These are phyloP conservation scores for Malassezia sp. DNA, from an alignment of 1,284 basidiomycete species.

Conservation along the genomic window DNA sequence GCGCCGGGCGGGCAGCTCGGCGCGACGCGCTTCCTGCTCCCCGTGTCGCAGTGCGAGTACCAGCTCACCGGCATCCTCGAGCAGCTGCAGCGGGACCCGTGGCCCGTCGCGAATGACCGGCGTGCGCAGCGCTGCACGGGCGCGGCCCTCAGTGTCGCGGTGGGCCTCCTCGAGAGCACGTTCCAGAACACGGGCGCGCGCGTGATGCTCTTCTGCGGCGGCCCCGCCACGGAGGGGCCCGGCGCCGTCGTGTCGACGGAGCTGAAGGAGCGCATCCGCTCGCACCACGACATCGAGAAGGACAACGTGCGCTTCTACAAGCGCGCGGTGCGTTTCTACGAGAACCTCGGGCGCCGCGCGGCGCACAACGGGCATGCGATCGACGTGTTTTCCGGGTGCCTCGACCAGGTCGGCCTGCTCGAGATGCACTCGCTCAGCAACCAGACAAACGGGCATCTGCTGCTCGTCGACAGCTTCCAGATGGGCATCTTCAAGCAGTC, in stretches of 20 bases:
- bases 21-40: slow-evolving; percentile 84
- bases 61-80: slow-evolving; percentile 90
- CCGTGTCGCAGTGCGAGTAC: slow-evolving; percentile 87
- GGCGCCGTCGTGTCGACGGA: slow-evolving; percentile 94
- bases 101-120: slow-evolving; percentile 93
- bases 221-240: slow-evolving; percentile 91
- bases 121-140: slow-evolving; percentile 91
- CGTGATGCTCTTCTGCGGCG: slow-evolving; percentile 92
- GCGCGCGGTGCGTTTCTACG: slow-evolving; percentile 94
- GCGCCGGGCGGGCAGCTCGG: slow-evolving; percentile 57
- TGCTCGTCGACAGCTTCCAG: slow-evolving; percentile 91
- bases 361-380: slow-evolving; percentile 90
- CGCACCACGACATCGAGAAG: slow-evolving; percentile 96
- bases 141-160: slow-evolving; percentile 83
- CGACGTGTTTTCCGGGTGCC: slow-evolving; percentile 90
- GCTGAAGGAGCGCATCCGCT: slow-evolving; percentile 91
- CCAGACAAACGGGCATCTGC: slow-evolving; percentile 89
- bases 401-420: slow-evolving; percentile 92
- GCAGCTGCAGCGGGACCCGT: slow-evolving; percentile 77
- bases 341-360: slow-evolving; percentile 80
- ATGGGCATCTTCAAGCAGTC: slow-evolving; percentile 98
- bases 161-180: slow-evolving; percentile 86
- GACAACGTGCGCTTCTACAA: slow-evolving; percentile 97
- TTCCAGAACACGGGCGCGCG: slow-evolving; percentile 92
- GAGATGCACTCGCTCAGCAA: slow-evolving; percentile 96